Conservation (phyloP, 106 monocot species). For the Dendrobium catenatum region DNA sequence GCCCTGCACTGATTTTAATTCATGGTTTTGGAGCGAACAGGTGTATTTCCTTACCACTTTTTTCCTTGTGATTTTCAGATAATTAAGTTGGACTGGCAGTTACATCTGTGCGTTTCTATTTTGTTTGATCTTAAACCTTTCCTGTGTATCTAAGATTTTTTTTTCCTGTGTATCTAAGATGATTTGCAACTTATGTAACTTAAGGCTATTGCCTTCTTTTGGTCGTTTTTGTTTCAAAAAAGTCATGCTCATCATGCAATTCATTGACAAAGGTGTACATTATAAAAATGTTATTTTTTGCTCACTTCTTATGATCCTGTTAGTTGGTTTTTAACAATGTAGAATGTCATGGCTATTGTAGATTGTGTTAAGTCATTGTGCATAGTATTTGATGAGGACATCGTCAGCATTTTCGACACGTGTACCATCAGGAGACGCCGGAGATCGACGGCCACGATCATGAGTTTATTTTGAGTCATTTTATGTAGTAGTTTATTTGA, state of each 20-base stretch:
- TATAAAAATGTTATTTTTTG: neutral
- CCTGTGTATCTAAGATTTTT: neutral
- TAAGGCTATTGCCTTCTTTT: neutral
- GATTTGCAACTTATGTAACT: neutral
- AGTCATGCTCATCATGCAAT: neutral
- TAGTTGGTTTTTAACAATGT: too few relatives aligned
- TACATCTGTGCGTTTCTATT: neutral
- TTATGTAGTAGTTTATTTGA: too few relatives aligned
- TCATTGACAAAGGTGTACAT: neutral
- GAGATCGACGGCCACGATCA: too few relatives aligned
- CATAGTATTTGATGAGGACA: too few relatives aligned
- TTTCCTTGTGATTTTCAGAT: neutral
- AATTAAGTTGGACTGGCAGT: neutral
- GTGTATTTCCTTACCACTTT: slow-evolving; percentile 40
- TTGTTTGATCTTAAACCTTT: neutral
- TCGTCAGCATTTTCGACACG: too few relatives aligned
- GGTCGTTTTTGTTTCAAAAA: neutral
- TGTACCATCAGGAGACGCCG: too few relatives aligned
- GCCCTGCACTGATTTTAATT: slow-evolving; percentile 78
- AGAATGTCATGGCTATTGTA: too few relatives aligned
- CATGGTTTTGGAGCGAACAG: slow-evolving; percentile 99
- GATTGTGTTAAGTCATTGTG: too few relatives aligned
- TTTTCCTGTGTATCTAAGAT: neutral
- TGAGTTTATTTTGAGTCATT: too few relatives aligned
- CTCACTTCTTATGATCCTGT: neutral